Conservation (phyloP, 2,329 filamentous ascomycete species). For the Aspergillus ruber region DNA sequence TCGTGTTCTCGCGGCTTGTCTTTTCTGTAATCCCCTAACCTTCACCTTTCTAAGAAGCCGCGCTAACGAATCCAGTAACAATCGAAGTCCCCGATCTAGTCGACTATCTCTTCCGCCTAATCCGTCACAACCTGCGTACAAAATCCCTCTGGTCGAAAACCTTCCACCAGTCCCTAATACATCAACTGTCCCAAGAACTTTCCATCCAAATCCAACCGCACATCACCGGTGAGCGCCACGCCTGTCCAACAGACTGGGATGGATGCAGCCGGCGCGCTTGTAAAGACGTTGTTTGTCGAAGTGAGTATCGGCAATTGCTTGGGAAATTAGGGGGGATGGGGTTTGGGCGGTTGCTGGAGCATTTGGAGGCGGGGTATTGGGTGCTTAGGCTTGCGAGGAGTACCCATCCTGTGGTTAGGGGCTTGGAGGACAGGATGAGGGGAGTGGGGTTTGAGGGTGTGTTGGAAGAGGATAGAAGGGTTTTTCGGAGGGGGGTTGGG, state of each 20-base stretch:
- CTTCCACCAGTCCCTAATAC: conserved; percentile 15
- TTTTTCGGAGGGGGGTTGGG: conserved; percentile 25
- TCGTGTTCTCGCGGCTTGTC: conserved; percentile 24
- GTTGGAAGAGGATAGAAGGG: conserved; percentile 14
- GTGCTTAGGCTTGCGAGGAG: conserved; percentile 23
- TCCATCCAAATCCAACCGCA: conserved; percentile 9
- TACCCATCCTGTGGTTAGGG: conserved; percentile 23
- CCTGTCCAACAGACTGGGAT: conserved; percentile 28
- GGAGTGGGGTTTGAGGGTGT: conserved; percentile 26
- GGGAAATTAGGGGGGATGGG: conserved; percentile 11
- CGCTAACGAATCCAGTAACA: conserved; percentile 12
- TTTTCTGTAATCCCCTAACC: conserved; percentile 20
- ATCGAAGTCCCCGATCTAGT: conserved; percentile 19
- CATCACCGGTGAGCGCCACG: conserved; percentile 19
- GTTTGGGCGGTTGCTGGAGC: conserved; percentile 12
- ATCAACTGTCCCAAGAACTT: conserved; percentile 22
- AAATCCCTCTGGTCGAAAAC: conserved; percentile 7
- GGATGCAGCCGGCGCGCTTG: conserved; percentile 21
- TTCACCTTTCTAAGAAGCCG: background rate
- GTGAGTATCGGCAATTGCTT: conserved; percentile 15
- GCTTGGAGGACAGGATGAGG: conserved; percentile 15
- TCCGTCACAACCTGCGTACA: conserved; percentile 24
- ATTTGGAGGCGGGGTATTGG: conserved; percentile 24
- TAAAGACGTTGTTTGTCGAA: conserved; percentile 17
- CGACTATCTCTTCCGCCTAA: conserved; percentile 28